Base-by-base conservation (phyloP, 2,329 filamentous ascomycete genomes). In the Orbilia javanica region DNA sequence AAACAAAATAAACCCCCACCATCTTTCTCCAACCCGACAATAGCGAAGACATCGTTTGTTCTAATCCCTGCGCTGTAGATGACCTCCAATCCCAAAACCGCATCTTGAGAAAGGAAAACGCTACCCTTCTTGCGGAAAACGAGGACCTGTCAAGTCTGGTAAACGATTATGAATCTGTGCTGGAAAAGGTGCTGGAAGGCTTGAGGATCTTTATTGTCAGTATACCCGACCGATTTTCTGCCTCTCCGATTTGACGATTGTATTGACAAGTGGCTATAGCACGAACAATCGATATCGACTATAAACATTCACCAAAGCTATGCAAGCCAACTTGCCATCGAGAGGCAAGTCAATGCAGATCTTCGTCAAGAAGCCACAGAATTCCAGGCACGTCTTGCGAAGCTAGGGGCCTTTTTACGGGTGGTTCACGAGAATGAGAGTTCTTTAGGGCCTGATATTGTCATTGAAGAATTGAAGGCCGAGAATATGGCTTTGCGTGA, bases 301-400 rank as follows among this genome's bases (percentile, higher is more conserved):
- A 82, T 82, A 53, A 82, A 82, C 48, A 82, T 82, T 60, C 81
- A 82, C 62, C 80, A 81, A 48, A 80, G 81, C 42, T 82, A 82
- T 46, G 80, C 81, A 2, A 81, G 79, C 53, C 81, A 82, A 55
- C 80, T 82, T 34, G 79, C 80, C 15, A 72, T 68, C 6, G 81
- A 82, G 60, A 68, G 81, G 18, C 79, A 81, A 20, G 76, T 79
- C 15, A 82, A 82, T 44, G 80, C 81, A 8, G 68, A 79, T 2
- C 79, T 82, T 34, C 81, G 81, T 29, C 80, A 82, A 67, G 79
- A 80, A 22, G 81, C 81, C 53, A 80, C 80, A 20, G 81, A 82
- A 15, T 80, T 73, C 44, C 79, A 81, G 39, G 81, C 79, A n/a
- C 77, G 81, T 36, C 64, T 81, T 25, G 62, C 79, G 29, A 80